phyloP scores from a whole-genome alignment of 257 asterid genomes.

The Fraxinus excelsior region DNA sequence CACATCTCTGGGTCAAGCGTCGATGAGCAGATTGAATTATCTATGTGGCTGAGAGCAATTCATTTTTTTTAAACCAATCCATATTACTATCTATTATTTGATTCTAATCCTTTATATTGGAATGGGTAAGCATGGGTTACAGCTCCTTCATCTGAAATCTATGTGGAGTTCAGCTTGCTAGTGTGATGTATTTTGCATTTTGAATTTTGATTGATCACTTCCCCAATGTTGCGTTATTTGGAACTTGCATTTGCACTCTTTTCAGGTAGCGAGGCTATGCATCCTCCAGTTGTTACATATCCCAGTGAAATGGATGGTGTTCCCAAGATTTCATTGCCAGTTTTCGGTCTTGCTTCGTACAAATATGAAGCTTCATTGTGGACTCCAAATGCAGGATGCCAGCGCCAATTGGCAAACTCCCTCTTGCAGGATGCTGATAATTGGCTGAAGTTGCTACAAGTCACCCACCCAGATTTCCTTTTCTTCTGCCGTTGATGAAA shows the following conservation, averaged over 20 bases:
- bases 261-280: conserved; percentile 59
- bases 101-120: too few species aligned
- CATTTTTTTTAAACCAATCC: too few species aligned
- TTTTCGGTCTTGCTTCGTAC: conserved; percentile 85
- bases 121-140: too few species aligned
- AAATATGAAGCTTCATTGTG: conserved; percentile 72
- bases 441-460: conserved; percentile 58
- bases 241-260: conserved; percentile 1
- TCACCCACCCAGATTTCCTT: conserved; percentile 84
- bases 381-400: conserved; percentile 62
- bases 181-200: background rate
- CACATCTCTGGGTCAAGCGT: too few species aligned
- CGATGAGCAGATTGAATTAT: too few species aligned
- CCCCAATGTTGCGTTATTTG: background rate
- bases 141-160: too few species aligned
- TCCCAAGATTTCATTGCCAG: conserved; percentile 66
- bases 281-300: conserved; percentile 47
- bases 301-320: conserved; percentile 54
- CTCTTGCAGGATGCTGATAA: conserved; percentile 77
- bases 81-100: too few species aligned
- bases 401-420: conserved; percentile 49
- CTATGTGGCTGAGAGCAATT: too few species aligned
- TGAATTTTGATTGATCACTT: background rate
- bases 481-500: conserved; percentile 75
- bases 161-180: too few species aligned